Conservation (phyloP, 2,329 filamentous ascomycete species). For the Pyrenophora tritici-repentis region DNA sequence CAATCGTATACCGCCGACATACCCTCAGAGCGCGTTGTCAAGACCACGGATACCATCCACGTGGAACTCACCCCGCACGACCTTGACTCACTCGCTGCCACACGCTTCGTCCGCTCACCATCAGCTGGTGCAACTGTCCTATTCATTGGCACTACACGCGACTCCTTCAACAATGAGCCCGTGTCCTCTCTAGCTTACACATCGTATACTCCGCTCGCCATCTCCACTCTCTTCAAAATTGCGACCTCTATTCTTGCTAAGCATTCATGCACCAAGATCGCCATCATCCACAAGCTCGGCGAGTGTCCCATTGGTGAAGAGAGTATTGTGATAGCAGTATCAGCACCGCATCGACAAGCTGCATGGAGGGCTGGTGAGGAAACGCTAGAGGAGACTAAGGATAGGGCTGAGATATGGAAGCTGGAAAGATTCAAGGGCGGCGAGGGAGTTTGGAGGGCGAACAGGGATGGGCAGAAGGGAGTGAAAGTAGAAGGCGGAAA, state of each 20-base stretch:
- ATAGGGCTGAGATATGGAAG: slow-evolving; percentile 93
- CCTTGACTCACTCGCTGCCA: slow-evolving; percentile 63
- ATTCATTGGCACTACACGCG: slow-evolving; percentile 70
- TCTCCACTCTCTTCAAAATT: slow-evolving; percentile 70
- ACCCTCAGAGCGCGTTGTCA: slow-evolving; percentile 33
- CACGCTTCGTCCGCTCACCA: slow-evolving; percentile 68
- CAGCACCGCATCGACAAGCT: slow-evolving; percentile 77
- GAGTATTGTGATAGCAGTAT: slow-evolving; percentile 88
- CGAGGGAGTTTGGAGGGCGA: slow-evolving; percentile 84
- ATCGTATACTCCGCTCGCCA: slow-evolving; percentile 72
- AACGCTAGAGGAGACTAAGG: slow-evolving; percentile 84
- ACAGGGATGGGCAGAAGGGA: slow-evolving; percentile 72
- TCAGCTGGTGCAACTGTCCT: slow-evolving; percentile 39
- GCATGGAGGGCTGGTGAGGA: slow-evolving; percentile 91
- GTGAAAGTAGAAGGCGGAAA: slow-evolving; percentile 49
- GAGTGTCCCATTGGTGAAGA: slow-evolving; percentile 89
- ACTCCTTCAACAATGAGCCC: slow-evolving; percentile 72
- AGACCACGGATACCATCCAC: slow-evolving; percentile 56
- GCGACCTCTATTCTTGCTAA: slow-evolving; percentile 61
- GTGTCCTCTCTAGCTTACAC: slow-evolving; percentile 77
- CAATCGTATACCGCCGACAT: slow-evolving; percentile 34
- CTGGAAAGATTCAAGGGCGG: slow-evolving; percentile 81
- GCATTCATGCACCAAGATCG: slow-evolving; percentile 72
- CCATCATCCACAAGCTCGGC: slow-evolving; percentile 83
- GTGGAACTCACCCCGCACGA: slow-evolving; percentile 69